Evolutionary conservation across 495 filamentous ascomycete species (phyloP), one percentile per base, ranked within the genome.

Genomic region (Terfezia claveryi): DNA sequence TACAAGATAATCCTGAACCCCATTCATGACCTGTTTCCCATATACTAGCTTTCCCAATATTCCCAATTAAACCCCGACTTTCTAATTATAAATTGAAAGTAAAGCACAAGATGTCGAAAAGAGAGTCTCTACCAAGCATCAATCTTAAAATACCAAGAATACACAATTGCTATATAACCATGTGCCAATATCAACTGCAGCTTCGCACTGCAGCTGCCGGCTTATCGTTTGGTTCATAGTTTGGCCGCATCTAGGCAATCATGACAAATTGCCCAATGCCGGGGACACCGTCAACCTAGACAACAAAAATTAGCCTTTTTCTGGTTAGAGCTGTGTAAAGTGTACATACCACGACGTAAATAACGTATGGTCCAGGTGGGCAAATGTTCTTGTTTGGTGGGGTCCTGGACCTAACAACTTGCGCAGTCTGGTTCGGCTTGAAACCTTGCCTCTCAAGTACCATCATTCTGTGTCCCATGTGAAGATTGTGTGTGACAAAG

Each of bases 391-490:
- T 67, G 56, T 72, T 77, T 16, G 76, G 74, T 16, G 78, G 76
- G 66, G 70, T 72, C 27, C 62, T 74, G 23, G 76, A 76, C 2
- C 59, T 71, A 50, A 81, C 27, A 0, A 58, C 68, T 62, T 80
- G 76, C 52, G 58, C 49, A 4, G 66, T 66, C 23, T 58, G 59
- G 10, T 71, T 73, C 4, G 69, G 52, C 17, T 37, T 51, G 61
- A 69, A 79, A n/a, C 72, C 73, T n/a, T 61, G 66, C 23, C 62
- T 66, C 54, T 79, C 76, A n/a, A 80, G 66, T 56, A 72, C 69
- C 27, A 74, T 54, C 71, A 79, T 75, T 4, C 78, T 74, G 51
- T 79, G 76, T 38, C 75, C 76, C 78, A 80, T 80, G 60, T 80
- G 78, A 37, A 80, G 59, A 27, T 68, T 72, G 60, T 80, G 77